phyloP scores from a whole-genome alignment of 768 basidiomycete species.

The Trametes cinnabarina region DNA sequence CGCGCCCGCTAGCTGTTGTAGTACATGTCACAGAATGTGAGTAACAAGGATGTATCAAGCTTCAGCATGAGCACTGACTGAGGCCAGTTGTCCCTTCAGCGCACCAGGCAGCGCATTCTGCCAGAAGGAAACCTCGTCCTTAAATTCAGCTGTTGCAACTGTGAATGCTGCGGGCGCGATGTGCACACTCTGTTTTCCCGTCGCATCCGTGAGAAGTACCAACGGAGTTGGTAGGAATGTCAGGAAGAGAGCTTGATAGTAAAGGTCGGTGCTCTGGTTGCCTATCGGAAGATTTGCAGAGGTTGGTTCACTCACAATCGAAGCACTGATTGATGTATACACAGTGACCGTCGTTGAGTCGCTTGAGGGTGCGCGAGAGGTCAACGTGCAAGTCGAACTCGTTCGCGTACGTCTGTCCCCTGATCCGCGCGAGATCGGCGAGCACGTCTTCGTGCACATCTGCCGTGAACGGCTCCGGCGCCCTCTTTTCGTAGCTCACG shows the following conservation, averaged over 20 bases:
- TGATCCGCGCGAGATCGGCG: slow-evolving; percentile 49
- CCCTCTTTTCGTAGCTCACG: slow-evolving; percentile 56
- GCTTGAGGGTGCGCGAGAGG: slow-evolving; percentile 50
- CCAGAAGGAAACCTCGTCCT: slow-evolving; percentile 53
- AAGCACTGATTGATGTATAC: slow-evolving; percentile 55
- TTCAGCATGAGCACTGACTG: slow-evolving; percentile 30
- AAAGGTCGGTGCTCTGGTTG: no score
- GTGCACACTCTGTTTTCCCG: slow-evolving; percentile 47
- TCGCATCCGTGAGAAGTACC: slow-evolving; percentile 43
- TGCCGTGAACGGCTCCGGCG: slow-evolving; percentile 49
- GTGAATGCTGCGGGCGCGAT: slow-evolving; percentile 53
- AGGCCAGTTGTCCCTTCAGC: slow-evolving; percentile 46
- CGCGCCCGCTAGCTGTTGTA: slow-evolving; percentile 43
- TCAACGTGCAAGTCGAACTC: slow-evolving; percentile 59
- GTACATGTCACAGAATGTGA: not conserved
- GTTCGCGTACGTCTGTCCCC: slow-evolving; percentile 40
- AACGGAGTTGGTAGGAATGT: slow-evolving; percentile 50
- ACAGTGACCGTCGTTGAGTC: slow-evolving; percentile 59
- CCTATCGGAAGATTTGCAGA: no score
- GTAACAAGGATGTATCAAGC: not conserved
- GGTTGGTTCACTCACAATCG: slow-evolving; percentile 43
- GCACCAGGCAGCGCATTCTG: slow-evolving; percentile 47
- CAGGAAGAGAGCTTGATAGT: slow-evolving; percentile 29
- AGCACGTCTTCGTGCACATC: slow-evolving; percentile 59
- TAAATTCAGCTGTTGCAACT: slow-evolving; percentile 48